A percentile compares a stretch with the other conserved stretches of the same genome.
These are phyloP conservation scores for Yamadazyma triangularis DNA, from an alignment of 1,139 yeast species.

Conservation along the genomic window DNA sequence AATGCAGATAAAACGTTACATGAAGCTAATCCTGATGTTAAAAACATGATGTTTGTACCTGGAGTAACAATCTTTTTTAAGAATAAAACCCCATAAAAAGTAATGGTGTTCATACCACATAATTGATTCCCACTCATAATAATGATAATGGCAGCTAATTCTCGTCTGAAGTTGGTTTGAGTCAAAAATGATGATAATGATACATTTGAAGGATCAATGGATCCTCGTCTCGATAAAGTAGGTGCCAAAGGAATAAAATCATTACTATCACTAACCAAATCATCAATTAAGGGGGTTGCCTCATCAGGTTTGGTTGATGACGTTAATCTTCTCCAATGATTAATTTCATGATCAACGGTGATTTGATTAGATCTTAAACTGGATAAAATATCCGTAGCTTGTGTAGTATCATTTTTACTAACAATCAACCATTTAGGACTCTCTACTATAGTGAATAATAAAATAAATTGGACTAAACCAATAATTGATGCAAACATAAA, in stretches of 20 bases:
- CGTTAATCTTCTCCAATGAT: conserved; percentile 34
- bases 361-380: conserved; percentile 25
- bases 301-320: conserved; percentile 6
- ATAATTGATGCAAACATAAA: conserved; percentile 23
- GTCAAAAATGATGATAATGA: conserved; percentile 22
- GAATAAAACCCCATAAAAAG: conserved; percentile 36
- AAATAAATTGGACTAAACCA: conserved; percentile 25
- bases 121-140: conserved; percentile 39
- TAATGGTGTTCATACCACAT: conserved; percentile 39
- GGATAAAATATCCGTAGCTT: conserved; percentile 25
- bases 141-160: conserved; percentile 25
- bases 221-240: conserved; percentile 16
- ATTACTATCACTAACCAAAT: conserved; percentile 5
- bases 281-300: conserved; percentile 12
- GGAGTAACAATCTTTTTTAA: conserved; percentile 21
- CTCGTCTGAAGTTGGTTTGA: conserved; percentile 17
- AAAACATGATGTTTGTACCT: conserved; percentile 20
- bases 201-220: conserved; percentile 25
- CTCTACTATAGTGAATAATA: conserved; percentile 30
- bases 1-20: conserved; percentile 28
- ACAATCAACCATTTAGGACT: conserved; percentile 40
- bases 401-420: conserved; percentile 22
- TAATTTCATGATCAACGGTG: conserved; percentile 30
- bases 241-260: conserved; percentile 4
- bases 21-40: conserved; percentile 28